A percentile compares a stretch with the other conserved stretches of the same genome.
These are phyloP conservation scores for Euphorbia celastroides DNA, from an alignment of 441 rosid genomes.

Conservation along the genomic window DNA sequence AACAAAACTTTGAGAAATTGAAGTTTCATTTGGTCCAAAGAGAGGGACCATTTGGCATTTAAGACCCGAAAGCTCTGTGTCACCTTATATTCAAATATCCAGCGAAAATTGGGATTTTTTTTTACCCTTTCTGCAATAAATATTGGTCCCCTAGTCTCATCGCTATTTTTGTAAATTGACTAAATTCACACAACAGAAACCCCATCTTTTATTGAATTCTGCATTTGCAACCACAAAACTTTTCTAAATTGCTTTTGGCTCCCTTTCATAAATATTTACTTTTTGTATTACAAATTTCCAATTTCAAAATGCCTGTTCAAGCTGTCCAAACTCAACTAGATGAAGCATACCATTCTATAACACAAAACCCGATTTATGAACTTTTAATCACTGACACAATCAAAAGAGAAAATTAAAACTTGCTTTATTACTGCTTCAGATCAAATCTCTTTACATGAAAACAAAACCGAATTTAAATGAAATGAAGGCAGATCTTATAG, in stretches of 20 bases:
- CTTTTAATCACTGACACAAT: not conserved
- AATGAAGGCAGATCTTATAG: slow-evolving; percentile 23
- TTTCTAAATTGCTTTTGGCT: not conserved
- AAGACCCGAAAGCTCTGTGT: not conserved
- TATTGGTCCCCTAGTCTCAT: not conserved
- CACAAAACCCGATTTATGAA: not conserved
- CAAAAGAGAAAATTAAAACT: not conserved
- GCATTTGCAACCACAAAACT: not conserved
- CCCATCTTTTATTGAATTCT: not conserved
- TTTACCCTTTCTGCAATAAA: not conserved
- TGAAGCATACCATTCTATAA: no score
- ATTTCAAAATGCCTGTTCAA: not conserved
- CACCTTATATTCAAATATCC: no score
- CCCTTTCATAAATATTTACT: not conserved
- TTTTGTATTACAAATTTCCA: not conserved
- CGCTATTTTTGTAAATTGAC: not conserved
- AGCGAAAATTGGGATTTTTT: no score
- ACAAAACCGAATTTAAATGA: slow-evolving; percentile 20
- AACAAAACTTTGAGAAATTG: no score
- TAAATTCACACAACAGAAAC: not conserved
- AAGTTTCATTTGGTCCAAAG: no score
- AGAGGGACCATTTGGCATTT: slow-evolving; percentile 1
- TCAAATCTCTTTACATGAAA: slow-evolving; percentile 20
- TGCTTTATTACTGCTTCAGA: slow-evolving; percentile 27
- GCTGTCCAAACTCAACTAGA: no score